Base-by-base conservation (phyloP, 2,329 filamentous ascomycete species). In the Sporothrix luriei region DNA sequence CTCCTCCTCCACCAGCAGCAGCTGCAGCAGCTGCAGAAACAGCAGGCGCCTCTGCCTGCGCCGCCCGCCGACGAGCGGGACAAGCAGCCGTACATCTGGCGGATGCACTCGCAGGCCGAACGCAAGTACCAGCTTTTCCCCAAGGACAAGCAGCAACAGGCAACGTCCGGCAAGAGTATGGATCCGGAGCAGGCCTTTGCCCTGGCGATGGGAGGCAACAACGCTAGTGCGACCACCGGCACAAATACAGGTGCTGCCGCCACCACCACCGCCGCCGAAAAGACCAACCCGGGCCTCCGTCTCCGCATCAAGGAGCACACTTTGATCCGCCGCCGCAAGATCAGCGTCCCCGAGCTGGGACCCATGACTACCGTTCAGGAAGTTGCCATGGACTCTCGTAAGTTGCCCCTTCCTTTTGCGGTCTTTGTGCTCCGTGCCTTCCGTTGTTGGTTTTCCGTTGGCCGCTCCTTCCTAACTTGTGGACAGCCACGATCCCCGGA, bases 361-460 rank as follows among this genome's bases (percentile, higher is more conserved):
- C 87, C 87, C 46, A 89, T 90, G 88, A 89, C 88, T 5, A 90
- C 88, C 1, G 88, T 90, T 16, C 87, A 90, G 73, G 88, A 90
- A 75, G 79, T 84, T 64, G 78, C 87, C 66, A 90, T 91, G 87
- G 89, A 91, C 78, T 91, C 89, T 75, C 89, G 89, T 91, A 82
- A 81, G 88, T 43, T 43, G 33, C 16, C 6, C 13, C 11, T 38
- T 38, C 11, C 10, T 82, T 7, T 51, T 19, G 57, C 33, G 52
- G 40, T 19, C 43, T 6, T 26, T 57, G 33, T 51, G 26, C n/a
- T 55, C 38, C 64, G 62, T 29, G 38, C n/a, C n/a, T 16, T 82
- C 3, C 52, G 19, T 54, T 29, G 48, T 33, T 48, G 46, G 24
- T 52, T 14, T 38, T n/a, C 48, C 29, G 62, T 64, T 21, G 68